Conservation (phyloP, 345 rosid genomes). For the Reutealis trisperma region DNA sequence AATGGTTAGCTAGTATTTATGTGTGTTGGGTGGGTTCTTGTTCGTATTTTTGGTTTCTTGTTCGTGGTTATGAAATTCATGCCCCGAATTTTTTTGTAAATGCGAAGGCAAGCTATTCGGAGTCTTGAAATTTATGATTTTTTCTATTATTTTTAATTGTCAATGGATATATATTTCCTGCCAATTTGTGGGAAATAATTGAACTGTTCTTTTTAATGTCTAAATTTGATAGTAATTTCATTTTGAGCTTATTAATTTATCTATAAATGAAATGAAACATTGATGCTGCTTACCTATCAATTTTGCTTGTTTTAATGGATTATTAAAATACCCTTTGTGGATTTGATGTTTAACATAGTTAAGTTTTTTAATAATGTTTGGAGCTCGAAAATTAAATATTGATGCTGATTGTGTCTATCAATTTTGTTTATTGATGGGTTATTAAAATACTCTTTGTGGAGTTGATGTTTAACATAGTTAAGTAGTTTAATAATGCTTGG, state of each 20-base stretch:
- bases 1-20: background rate
- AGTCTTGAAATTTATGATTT: background rate
- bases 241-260: background rate
- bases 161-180: background rate
- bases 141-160: background rate
- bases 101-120: background rate
- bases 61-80: no score
- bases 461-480: background rate
- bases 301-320: no score
- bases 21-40: background rate
- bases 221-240: background rate
- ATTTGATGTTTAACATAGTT: background rate
- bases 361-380: background rate
- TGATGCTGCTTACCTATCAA: background rate
- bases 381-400: background rate
- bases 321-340: background rate
- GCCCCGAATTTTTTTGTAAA: no score
- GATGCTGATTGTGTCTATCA: background rate
- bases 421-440: no score
- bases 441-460: background rate
- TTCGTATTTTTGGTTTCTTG: no score
- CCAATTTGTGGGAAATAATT: background rate
- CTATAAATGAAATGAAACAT: background rate
- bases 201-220: background rate
- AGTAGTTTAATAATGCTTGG: background rate